Base-by-base conservation (phyloP, 2,329 filamentous ascomycete species). In the Biscogniauxia mediterranea region DNA sequence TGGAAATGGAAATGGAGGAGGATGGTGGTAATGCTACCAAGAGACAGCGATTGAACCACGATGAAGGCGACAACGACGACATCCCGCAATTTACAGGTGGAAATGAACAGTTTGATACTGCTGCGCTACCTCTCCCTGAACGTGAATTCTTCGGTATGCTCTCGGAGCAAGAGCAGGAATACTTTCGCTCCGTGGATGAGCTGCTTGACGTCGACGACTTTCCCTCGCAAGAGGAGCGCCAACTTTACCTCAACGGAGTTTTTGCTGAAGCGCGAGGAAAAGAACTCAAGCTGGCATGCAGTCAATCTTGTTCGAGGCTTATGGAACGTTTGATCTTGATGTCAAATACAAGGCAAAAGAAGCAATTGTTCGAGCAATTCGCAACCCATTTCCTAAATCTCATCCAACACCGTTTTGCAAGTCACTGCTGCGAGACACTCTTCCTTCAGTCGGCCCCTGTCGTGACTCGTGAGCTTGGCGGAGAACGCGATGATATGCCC, bases 351-450 rank as follows among this genome's bases (percentile, higher is more conserved):
- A 79, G 80, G 19, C 95, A 98, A 78, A 89, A 97, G 76, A 97
- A 96, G 81, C 83, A 83, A 54, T 78, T 99, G 20, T 98, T 98
- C 74, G 85, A 86, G 66, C 92, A 90, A 52, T 97, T 98, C 75
- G 88, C 83, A 20, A 89, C 90, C 38, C 91, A 98, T 76, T 96
- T 98, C 76, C 80, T 94, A 61, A 89, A 93, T 69, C 84, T 99
- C 26, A 88, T 97, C 56, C 93, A 96, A 74, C 95, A 99, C 78
- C 90, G 95, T 19, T 99, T 99, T 71, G 95, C 95, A 5, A 96
- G 93, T 63, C 95, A 99, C 79, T 98, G 94, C 78, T 97, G 93
- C 74, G 95, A 99, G 78, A 92, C 92, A 25, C 83, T 99, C 32
- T 98, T 99, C 75, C 81, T 93, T 55, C 87, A 91, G 66, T 90